Evolutionary conservation across 768 basidiomycete species (phyloP), one percentile per base, ranked within the genome.

Genomic region (Kondoa malvinella): DNA sequence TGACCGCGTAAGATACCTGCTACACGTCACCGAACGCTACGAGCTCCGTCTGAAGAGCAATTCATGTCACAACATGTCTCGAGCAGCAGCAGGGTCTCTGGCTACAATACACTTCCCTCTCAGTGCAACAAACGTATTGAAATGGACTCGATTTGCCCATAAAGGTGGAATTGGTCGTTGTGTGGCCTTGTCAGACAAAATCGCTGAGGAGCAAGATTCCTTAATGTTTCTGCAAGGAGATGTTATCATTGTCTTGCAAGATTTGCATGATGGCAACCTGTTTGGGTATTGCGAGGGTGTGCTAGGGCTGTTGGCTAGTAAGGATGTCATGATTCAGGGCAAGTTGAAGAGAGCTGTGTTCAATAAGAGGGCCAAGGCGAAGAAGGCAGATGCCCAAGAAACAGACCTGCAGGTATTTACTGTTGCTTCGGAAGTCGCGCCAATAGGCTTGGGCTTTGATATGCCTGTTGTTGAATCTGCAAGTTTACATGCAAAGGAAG

Each of bases 291-390:
- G 69, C 32, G 69, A 70, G 31, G 69, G 67, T 26, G 69, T 70
- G 16, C 34, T 70, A 4, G 69, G 69, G n/a, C 56, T 50, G 15
- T 70, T 70, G 56, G 26, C 21, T 30, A 58, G 29, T 26, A 21
- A 26, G 2, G 58, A 69, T 31, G 69, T 70, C 4, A 31, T 27
- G n/a, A 59, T 70, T 21, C 12, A 29, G 15, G 56, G 68, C 21
- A 70, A 64, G 30, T 50, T 70, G 31, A 70, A 70, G 69, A 70
- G 56, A 56, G 32, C 69, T 2, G 69, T 69, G 33, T 70, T 64
- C 26, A 67, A 56, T 34, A 69, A 69, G 33, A 27, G 61, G 14
- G n/a, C n/a, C 8, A 27, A 27, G 33, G 32, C 63, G 14, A 32
- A 63, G 30, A 27, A 27, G 33, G 32, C 63, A 69, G 67, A 56